Evolutionary conservation across 2,329 filamentous ascomycete genomes (phyloP).

Genomic region (Diaporthe sp.): DNA sequence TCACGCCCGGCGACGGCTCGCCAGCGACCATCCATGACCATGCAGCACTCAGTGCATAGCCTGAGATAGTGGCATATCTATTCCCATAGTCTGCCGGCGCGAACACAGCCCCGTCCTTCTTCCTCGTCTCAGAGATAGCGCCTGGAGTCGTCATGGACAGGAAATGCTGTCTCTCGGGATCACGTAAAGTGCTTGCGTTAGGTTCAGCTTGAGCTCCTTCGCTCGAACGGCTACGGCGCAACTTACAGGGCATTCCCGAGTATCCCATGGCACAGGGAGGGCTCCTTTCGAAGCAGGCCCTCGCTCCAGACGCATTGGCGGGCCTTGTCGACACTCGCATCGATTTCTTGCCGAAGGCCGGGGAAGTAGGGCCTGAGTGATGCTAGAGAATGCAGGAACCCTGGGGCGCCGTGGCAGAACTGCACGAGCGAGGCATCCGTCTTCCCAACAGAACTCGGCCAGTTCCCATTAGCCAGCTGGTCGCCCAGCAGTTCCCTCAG

Average conservation of each 20-base stretch:
- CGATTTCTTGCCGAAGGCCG: constrained; percentile 62
- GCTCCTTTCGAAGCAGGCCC: constrained; percentile 71
- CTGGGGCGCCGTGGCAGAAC: constrained; percentile 73
- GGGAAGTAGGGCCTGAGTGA: constrained; percentile 66
- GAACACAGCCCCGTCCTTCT: constrained; percentile 45
- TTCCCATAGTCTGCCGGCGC: constrained; percentile 48
- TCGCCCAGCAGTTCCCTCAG: constrained; percentile 69
- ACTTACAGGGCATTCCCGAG: constrained; percentile 70
- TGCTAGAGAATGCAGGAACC: constrained; percentile 67
- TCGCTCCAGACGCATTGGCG: constrained; percentile 65
- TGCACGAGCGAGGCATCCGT: constrained; percentile 60
- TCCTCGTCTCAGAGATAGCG: constrained; percentile 59
- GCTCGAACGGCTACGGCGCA: constrained; percentile 48
- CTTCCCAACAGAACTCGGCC: constrained; percentile 45
- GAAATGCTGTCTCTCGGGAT: constrained; percentile 61
- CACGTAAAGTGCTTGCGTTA: constrained; percentile 42
- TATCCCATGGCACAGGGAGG: constrained; percentile 72
- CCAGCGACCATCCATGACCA: constrained; percentile 48
- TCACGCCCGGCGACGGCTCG: constrained; percentile 43
- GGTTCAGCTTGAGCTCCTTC: constrained; percentile 3
- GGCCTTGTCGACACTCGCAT: constrained; percentile 61
- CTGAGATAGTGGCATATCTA: constrained; percentile 45
- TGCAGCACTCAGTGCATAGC: constrained; percentile 46
- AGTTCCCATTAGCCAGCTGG: constrained; percentile 62
- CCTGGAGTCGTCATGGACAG: constrained; percentile 68